These are phyloP conservation scores for Herpotrichia juniperi DNA, from an alignment of 2,329 filamentous ascomycete genomes.

Conservation along the genomic window DNA sequence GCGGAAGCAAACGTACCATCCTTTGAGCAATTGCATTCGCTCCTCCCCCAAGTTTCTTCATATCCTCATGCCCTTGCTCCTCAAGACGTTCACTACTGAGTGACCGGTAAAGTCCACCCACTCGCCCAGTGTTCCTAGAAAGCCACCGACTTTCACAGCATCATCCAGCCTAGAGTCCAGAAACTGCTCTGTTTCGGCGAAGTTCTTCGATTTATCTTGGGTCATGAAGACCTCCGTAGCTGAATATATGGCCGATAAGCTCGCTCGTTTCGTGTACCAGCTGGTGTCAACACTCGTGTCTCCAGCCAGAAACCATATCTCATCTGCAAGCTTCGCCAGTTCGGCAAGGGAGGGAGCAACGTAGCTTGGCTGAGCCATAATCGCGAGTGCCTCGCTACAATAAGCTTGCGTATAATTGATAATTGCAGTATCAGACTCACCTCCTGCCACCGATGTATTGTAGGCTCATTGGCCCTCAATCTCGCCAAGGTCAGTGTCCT, in stretches of 20 bases:
- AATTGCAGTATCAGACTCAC: conserved; percentile 54
- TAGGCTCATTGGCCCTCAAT: conserved; percentile 72
- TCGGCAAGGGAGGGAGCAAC: conserved; percentile 78
- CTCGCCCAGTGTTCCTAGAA: conserved; percentile 68
- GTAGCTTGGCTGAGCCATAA: conserved; percentile 86
- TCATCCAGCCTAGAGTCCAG: conserved; percentile 77
- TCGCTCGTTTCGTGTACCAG: conserved; percentile 82
- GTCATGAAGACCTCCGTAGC: conserved; percentile 89
- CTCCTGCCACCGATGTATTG: conserved; percentile 86
- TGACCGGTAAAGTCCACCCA: conserved; percentile 84
- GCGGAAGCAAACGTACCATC: not conserved
- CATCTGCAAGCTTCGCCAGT: conserved; percentile 82
- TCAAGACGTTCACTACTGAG: conserved; percentile 78
- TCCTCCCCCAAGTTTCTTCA: conserved; percentile 48
- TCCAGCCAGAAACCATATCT: conserved; percentile 87
- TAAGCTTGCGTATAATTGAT: conserved; percentile 16
- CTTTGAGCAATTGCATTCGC: not conserved
- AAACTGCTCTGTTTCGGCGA: conserved; percentile 79
- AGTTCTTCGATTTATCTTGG: conserved; percentile 77
- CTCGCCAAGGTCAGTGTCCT: conserved; percentile 76
- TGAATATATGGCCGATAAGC: conserved; percentile 71
- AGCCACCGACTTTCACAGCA: conserved; percentile 65
- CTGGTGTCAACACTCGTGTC: conserved; percentile 81
- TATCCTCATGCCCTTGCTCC: conserved; percentile 86
- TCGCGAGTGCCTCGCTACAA: conserved; percentile 72